A percentile compares a stretch with the other conserved stretches of the same genome.
Evolutionary conservation across 2,329 filamentous ascomycete genomes (phyloP).

Genomic region (Cyanodermella asteris): DNA sequence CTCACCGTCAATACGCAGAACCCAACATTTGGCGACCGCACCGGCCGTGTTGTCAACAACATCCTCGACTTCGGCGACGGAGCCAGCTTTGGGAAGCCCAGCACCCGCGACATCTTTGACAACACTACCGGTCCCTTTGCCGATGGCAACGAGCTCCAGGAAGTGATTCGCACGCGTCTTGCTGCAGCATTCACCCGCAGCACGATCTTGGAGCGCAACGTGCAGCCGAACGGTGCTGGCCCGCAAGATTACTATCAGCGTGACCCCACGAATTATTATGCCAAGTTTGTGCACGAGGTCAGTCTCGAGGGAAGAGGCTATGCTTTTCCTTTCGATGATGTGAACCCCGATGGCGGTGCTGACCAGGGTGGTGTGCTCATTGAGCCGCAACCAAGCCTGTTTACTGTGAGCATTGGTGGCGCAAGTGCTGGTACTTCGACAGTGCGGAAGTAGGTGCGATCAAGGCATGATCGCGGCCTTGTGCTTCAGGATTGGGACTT

Average conservation of each 20-base stretch:
- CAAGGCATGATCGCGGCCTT: no score
- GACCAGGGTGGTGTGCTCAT: conserved; percentile 43
- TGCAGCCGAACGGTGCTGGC: conserved; percentile 30
- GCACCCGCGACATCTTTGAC: conserved; percentile 40
- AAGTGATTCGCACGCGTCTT: conserved; percentile 47
- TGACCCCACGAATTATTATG: conserved; percentile 41
- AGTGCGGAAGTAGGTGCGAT: no score
- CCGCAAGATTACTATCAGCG: conserved; percentile 31
- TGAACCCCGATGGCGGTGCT: conserved; percentile 27
- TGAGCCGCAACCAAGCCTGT: conserved; percentile 30
- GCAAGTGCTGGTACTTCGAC: no score
- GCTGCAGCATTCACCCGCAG: conserved; percentile 55
- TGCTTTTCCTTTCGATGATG: conserved; percentile 52
- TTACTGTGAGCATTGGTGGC: conserved; percentile 37
- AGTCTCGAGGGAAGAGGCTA: conserved; percentile 41
- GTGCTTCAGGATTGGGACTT: no score
- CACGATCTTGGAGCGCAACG: conserved; percentile 34
- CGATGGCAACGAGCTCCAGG: conserved; percentile 20
- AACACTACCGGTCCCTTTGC: conserved; percentile 42
- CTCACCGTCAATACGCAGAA: conserved; percentile 45
- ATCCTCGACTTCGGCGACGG: conserved; percentile 23
- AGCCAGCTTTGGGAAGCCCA: conserved; percentile 34
- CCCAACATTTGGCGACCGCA: conserved; percentile 29
- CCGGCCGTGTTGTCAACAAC: conserved; percentile 22
- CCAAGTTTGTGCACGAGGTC: conserved; percentile 39